Percentiles rank a stretch among this genome's conserved stretches.
Evolutionary conservation across 2,329 filamentous ascomycete species (phyloP).

Genomic region (Talaromyces marneffei): DNA sequence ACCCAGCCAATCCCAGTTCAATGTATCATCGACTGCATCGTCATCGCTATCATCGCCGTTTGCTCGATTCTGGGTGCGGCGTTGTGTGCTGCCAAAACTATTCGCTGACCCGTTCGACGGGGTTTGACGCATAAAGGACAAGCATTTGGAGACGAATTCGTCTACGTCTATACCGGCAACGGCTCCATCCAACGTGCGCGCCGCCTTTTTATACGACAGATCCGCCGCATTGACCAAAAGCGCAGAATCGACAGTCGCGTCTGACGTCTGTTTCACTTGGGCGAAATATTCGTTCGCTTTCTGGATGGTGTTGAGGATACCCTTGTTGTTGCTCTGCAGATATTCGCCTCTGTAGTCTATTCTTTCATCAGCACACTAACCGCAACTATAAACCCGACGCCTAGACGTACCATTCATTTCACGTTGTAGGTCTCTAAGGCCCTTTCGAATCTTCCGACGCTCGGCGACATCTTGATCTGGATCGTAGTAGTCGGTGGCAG

Average conservation of each 20-base stretch:
- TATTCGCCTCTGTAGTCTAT: conserved; percentile 67
- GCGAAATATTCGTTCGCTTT: conserved; percentile 61
- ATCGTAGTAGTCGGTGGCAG: conserved; percentile 58
- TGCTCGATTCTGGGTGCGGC: conserved; percentile 31
- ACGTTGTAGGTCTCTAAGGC: conserved; percentile 61
- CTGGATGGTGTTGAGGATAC: conserved; percentile 60
- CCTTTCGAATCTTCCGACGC: conserved; percentile 64
- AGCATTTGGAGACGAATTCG: conserved; percentile 85
- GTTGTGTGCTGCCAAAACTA: conserved; percentile 33
- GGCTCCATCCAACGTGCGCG: conserved; percentile 64
- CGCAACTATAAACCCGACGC: background rate
- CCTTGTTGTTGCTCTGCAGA: conserved; percentile 58
- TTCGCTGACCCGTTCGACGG: conserved; percentile 50
- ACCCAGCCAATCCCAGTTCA: conserved; percentile 84
- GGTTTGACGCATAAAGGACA: conserved; percentile 74
- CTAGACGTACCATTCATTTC: conserved; percentile 51
- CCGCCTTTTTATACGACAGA: conserved; percentile 69
- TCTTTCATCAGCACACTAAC: conserved; percentile 12
- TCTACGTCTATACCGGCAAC: conserved; percentile 78
- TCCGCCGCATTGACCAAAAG: conserved; percentile 76
- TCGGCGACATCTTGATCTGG: conserved; percentile 74
- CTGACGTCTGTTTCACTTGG: conserved; percentile 76
- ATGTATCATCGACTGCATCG: conserved; percentile 62
- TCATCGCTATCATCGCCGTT: conserved; percentile 59
- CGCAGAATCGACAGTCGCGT: conserved; percentile 86